Conservation (phyloP, 352 stramenopile genomes). For the Phytophthora macrochlamydospora region DNA sequence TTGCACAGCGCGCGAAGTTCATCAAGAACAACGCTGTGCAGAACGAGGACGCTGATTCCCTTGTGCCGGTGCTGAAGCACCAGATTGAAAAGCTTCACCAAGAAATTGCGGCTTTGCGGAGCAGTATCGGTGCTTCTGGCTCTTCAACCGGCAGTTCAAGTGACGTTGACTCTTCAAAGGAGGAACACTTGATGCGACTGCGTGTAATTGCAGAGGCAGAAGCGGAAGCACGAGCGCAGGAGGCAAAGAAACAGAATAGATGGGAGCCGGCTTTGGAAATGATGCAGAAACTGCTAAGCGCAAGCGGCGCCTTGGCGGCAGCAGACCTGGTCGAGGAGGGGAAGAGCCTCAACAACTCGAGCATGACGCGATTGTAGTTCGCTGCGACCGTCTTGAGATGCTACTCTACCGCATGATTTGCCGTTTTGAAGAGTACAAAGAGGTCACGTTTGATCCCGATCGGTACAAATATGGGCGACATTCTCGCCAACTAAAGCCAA, state of each 20-base stretch:
- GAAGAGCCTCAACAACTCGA: slow-evolving; percentile 31
- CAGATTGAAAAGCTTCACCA: slow-evolving; percentile 74
- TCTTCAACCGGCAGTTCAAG: slow-evolving; percentile 17
- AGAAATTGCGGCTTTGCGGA: slow-evolving; percentile 55
- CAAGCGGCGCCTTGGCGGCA: slow-evolving; percentile 55
- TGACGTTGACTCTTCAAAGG: slow-evolving; percentile 23
- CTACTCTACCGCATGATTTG: slow-evolving; percentile 88
- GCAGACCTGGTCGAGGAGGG: slow-evolving; percentile 43
- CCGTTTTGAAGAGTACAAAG: slow-evolving; percentile 84
- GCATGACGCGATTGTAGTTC: slow-evolving; percentile 49
- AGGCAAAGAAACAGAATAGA: slow-evolving; percentile 58
- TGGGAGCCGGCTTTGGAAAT: slow-evolving; percentile 83
- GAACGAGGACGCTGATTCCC: slow-evolving; percentile 82
- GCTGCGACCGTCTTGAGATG: slow-evolving; percentile 81
- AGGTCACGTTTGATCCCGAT: slow-evolving; percentile 58
- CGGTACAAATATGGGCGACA: slow-evolving; percentile 30
- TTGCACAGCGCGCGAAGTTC: slow-evolving; percentile 87
- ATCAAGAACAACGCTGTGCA: slow-evolving; percentile 91
- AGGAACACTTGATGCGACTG: slow-evolving; percentile 27
- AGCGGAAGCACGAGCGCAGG: slow-evolving; percentile 24
- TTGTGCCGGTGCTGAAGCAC: slow-evolving; percentile 74
- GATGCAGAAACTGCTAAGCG: slow-evolving; percentile 75
- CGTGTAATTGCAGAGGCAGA: slow-evolving; percentile 33
- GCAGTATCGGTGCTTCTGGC: slow-evolving; percentile 5
- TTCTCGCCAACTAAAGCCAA: slow-evolving; percentile 28